A percentile compares a stretch with the other conserved stretches of the same genome.
Evolutionary conservation across 2,329 filamentous ascomycete genomes (phyloP).

Genomic region (Trichoderma atrobrunneum): DNA sequence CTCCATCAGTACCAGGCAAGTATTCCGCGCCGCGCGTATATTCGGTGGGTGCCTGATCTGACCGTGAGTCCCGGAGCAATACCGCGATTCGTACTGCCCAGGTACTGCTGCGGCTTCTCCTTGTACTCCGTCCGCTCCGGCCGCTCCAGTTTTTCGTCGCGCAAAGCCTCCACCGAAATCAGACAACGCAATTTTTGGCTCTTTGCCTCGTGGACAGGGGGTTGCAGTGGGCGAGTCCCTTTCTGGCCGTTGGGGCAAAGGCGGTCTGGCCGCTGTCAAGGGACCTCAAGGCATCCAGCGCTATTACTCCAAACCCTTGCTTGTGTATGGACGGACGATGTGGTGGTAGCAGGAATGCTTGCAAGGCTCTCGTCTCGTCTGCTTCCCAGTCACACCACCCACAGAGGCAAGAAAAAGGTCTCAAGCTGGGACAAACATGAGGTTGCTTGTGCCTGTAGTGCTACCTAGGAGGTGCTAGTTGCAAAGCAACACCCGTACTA

Average conservation of each 20-base stretch:
- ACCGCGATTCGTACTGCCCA: background rate
- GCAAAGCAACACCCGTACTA: background rate
- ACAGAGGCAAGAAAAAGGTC: background rate
- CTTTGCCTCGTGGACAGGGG: background rate
- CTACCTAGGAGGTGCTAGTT: background rate
- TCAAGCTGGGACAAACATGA: conserved; percentile 1
- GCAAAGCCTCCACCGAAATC: background rate
- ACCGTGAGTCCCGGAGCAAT: background rate
- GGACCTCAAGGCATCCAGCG: background rate
- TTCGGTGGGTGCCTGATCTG: conserved; percentile 12
- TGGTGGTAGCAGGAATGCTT: conserved; percentile 1
- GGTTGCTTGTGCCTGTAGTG: background rate
- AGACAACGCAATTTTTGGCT: background rate
- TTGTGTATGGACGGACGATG: background rate
- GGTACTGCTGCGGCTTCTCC: background rate
- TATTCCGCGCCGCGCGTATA: background rate
- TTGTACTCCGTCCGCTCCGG: conserved; percentile 3
- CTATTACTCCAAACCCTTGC: background rate
- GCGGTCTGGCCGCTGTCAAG: conserved; percentile 16
- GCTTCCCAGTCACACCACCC: conserved; percentile 2
- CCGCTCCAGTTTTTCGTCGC: background rate
- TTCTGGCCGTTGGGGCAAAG: conserved; percentile 2
- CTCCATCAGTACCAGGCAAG: background rate
- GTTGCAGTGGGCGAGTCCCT: background rate
- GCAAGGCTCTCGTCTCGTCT: background rate